Evolutionary conservation across 176 grass and related monocot species (phyloP).

Genomic region (Carex parvula): DNA sequence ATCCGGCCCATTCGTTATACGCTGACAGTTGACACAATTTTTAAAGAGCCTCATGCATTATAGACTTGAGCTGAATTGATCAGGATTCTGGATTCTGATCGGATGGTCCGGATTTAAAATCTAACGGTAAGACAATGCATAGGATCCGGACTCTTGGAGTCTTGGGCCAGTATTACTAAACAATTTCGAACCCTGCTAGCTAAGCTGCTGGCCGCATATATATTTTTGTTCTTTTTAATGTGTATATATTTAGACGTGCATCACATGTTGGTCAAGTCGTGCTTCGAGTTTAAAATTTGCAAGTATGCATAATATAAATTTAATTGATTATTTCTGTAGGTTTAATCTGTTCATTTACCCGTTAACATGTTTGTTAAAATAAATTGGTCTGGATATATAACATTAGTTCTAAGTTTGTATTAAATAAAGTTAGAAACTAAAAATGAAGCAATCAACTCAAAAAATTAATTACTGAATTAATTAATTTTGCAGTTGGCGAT

Average conservation of each 20-base stretch:
- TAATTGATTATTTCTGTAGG: neutral
- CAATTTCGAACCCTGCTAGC: neutral
- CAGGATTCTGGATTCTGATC: too few species aligned
- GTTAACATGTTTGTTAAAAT: neutral
- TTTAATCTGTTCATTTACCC: neutral
- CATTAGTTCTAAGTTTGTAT: neutral
- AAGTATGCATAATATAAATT: neutral
- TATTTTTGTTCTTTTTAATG: neutral
- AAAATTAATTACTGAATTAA: neutral
- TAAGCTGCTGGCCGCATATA: neutral
- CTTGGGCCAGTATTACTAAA: neutral
- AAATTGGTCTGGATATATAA: neutral
- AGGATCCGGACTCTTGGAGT: too few species aligned
- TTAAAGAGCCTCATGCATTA: too few species aligned
- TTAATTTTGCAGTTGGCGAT: constrained; percentile 50
- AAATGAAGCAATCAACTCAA: neutral
- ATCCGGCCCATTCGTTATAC: too few species aligned
- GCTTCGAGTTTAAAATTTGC: neutral
- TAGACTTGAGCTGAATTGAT: too few species aligned
- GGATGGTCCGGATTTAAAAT: too few species aligned
- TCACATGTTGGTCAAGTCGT: neutral
- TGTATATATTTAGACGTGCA: neutral
- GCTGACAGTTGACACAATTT: too few species aligned
- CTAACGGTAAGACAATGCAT: too few species aligned
- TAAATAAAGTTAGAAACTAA: neutral